These are phyloP conservation scores for Sporothrix schenckii DNA, from an alignment of 2,329 filamentous ascomycete genomes.

Conservation along the genomic window DNA sequence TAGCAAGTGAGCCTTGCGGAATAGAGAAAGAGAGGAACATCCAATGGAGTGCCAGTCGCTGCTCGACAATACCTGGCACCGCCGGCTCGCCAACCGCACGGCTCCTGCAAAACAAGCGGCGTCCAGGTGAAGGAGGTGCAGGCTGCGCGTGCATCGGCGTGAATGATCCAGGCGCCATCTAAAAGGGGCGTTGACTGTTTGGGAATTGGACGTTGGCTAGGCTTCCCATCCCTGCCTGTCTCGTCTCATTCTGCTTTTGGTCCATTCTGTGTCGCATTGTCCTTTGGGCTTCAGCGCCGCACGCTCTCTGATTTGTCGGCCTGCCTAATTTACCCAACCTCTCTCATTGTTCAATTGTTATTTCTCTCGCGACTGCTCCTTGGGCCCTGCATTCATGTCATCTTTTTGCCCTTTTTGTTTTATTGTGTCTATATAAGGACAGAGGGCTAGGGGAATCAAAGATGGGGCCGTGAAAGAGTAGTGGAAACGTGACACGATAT, in stretches of 20 bases:
- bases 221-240: conserved; percentile 1
- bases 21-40: not conserved
- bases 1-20: not conserved
- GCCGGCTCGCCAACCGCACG: conserved; percentile 15
- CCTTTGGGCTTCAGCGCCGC: not conserved
- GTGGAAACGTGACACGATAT: not conserved
- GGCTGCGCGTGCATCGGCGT: conserved; percentile 12
- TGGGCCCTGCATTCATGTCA: conserved; percentile 18
- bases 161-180: conserved; percentile 7
- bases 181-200: not conserved
- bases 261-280: not conserved
- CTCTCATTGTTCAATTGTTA: not conserved
- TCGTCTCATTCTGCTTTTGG: not conserved
- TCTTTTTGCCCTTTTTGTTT: not conserved
- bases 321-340: conserved; percentile 23
- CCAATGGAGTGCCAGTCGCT: conserved; percentile 9
- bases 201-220: not conserved
- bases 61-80: not conserved
- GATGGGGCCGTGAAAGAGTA: not conserved
- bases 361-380: not conserved
- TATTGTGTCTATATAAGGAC: not conserved
- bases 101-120: conserved; percentile 6
- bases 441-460: not conserved
- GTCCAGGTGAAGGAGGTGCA: conserved; percentile 7
- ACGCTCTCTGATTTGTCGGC: conserved; percentile 23